Evolutionary conservation across 805 yeast species (phyloP).

Genomic region (Saccharomyces eubayanus): DNA sequence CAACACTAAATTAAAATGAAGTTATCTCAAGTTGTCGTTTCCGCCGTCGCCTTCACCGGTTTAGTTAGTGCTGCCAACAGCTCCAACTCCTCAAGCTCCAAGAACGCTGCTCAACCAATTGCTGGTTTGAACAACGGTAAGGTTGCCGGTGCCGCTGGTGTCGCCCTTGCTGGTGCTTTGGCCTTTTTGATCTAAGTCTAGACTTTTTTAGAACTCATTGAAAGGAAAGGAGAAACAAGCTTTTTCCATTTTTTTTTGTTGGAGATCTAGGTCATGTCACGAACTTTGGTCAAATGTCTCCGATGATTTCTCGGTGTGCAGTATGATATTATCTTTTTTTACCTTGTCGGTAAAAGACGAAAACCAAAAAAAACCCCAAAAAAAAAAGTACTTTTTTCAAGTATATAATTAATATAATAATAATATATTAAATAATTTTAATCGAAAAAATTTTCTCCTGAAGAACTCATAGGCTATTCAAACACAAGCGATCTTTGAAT

Average conservation of each 20-base stretch:
- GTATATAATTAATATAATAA: not conserved
- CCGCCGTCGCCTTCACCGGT: slow-evolving; percentile 18
- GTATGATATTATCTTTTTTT: not conserved
- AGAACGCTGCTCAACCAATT: slow-evolving; percentile 12
- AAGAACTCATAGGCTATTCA: not conserved
- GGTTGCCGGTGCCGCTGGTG: slow-evolving; percentile 20
- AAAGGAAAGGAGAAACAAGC: not conserved
- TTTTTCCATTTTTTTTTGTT: not conserved
- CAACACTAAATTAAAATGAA: slow-evolving; percentile 12
- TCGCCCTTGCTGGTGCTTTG: slow-evolving; percentile 26
- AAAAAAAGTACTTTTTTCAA: not conserved
- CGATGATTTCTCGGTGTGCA: not conserved
- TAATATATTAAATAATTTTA: not conserved
- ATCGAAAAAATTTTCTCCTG: not conserved
- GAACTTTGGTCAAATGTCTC: not conserved
- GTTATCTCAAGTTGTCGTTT: slow-evolving; percentile 16
- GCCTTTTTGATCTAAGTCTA: slow-evolving; percentile 18
- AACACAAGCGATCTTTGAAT: not conserved
- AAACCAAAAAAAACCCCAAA: not conserved
- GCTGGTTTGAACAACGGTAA: slow-evolving; percentile 15
- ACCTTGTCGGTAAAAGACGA: not conserved
- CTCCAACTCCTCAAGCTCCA: slow-evolving; percentile 8
- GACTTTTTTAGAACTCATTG: not conserved
- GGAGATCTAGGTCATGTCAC: not conserved
- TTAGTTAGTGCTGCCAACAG: slow-evolving; percentile 12